Conservation (phyloP, 768 basidiomycete genomes). For the Lactarius pseudohatsudake region DNA sequence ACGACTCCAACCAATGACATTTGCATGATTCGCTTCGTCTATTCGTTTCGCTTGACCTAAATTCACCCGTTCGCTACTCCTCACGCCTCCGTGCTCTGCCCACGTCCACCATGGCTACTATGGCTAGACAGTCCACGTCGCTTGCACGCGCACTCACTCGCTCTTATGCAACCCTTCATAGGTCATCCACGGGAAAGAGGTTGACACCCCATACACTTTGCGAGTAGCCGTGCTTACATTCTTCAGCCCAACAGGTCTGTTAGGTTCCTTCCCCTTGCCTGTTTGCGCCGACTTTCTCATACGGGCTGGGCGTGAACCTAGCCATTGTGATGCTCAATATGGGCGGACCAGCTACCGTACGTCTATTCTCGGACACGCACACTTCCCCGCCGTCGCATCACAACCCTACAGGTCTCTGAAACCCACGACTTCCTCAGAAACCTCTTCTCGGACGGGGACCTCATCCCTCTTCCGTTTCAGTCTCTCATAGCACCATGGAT, state of each 20-base stretch:
- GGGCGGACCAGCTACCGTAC: slow-evolving; percentile 93
- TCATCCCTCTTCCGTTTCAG: slow-evolving; percentile 95
- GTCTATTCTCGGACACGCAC: slow-evolving; percentile 31
- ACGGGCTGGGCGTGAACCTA: slow-evolving; percentile 29
- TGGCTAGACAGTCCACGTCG: slow-evolving; percentile 8
- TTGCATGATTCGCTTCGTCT: neutral
- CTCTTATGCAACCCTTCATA: slow-evolving; percentile 26
- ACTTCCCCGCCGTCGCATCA: neutral
- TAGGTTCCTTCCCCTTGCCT: no score
- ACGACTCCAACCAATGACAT: neutral
- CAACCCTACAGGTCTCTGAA: slow-evolving; percentile 68
- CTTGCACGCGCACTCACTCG: slow-evolving; percentile 19
- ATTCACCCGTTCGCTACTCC: neutral
- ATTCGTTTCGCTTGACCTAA: neutral
- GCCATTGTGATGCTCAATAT: slow-evolving; percentile 98
- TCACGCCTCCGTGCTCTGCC: neutral
- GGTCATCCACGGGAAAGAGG: slow-evolving; percentile 20
- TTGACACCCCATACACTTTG: slow-evolving; percentile 7
- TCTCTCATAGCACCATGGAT: slow-evolving; percentile 82
- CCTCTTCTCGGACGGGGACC: slow-evolving; percentile 88
- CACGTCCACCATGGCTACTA: neutral
- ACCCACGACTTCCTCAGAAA: slow-evolving; percentile 91
- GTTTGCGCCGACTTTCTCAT: neutral
- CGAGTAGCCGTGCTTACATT: slow-evolving; percentile 7
- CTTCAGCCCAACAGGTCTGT: slow-evolving; percentile 29